Evolutionary conservation across 495 filamentous ascomycete genomes (phyloP), one percentile per base, ranked within the genome.

Genomic region (Tuber aestivum): DNA sequence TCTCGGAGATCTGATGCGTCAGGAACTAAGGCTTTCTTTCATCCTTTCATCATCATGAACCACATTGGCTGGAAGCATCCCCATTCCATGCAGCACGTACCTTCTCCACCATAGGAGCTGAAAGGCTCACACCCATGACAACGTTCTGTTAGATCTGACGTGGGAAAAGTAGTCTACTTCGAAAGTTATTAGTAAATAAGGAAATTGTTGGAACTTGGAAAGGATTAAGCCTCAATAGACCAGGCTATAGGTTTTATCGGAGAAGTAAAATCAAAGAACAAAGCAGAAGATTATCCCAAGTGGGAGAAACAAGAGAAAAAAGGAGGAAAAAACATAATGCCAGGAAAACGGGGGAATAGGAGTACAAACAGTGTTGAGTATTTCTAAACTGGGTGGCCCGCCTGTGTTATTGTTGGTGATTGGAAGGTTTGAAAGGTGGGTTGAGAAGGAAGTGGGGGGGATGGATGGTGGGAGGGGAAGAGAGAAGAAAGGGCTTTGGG

Each of bases 101-200:
- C 94, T 99, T 99, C 82, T 98, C 94, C 79, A 97, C 92, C 80
- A 98, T 95, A 71, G 95, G 96, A 88, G 98, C 95, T 84, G 95
- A 98, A 83, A 98, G 91, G 85, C 95, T 98, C 89, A 98, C 95
- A 90, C 95, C 95, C 95, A 99, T 99, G 80, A 83, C 86, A 76
- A 79, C 78, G 41, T 42, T 78, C 76, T 72, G 79, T 74, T 74
- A 70, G 38, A 72, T 41, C 74, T 61, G 18, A 73, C 45, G 14
- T 56, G 72, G 50, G 69, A 75, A 70, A 73, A 70, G 40, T 81
- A 61, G 56, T 61, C 56, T 61, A 32, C 12, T 32, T 61, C n/a
- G 56, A 32, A 61, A 32, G 56, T 3, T 61, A 32, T 61, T 61
- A 61, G 56, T 32, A 32, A 32, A 61, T 61, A 61, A 2, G 56